Evolutionary conservation across 768 basidiomycete genomes (phyloP), one percentile per base, ranked within the genome.

Genomic region (Russula griseocarnosa): DNA sequence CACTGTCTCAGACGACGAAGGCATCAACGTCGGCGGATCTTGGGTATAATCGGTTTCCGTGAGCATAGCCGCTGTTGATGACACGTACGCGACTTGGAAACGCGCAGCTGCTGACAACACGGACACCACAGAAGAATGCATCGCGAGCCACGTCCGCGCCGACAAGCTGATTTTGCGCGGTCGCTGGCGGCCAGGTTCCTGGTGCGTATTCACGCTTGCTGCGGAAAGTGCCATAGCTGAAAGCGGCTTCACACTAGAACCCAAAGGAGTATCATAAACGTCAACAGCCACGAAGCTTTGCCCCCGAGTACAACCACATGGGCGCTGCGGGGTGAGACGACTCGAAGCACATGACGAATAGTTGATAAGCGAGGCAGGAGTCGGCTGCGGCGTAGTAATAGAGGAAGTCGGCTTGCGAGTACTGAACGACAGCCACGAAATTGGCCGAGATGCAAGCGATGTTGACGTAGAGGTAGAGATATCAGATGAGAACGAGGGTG

Each of bases 21-120:
- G 61, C 20, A n/a, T 40, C 56, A n/a, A 53, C 47, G 55, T 56
- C 59, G 50, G 18, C 53, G 40, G 58, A 20, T 58, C 59, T 11
- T 52, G 73, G 60, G 50, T 70, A 69, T 70, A 66, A 57, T 49
- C 51, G n/a, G 57, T 50, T 16, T 40, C 18, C 71, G 67, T 75
- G 60, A 79, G 77, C 32, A 79, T 72, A 71, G 82, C 82, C 71
- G 82, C 73, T 6, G 84, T 79, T 36, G 83, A 81, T 51, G 76
- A 74, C 63, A 86, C 79, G 67, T 86, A 87, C 40, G 81, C 83
- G 22, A 75, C 76, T 71, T 87, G 86, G 68, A 87, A 76, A 13
- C 80, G 80, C 62, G 79, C 79, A 40, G 64, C 67, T 58, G 50
- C 60, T 55, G 53, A 69, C 46, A 55, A 46, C 51, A 55, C 53